phyloP scores from a whole-genome alignment of 345 rosid species.

The Gossypium ekmanianum region DNA sequence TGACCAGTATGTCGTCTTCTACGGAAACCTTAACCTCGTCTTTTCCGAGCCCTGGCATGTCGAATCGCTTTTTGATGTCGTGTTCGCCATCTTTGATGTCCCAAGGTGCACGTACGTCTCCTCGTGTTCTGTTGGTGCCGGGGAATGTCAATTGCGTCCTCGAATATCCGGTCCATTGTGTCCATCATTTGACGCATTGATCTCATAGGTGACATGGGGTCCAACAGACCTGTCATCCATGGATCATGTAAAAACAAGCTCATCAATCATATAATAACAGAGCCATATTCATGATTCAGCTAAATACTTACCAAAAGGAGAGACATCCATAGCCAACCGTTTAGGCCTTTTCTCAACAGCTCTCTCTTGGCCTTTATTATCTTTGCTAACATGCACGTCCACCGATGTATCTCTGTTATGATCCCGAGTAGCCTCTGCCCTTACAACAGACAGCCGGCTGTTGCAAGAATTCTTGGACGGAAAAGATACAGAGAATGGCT shows the following conservation, averaged over 20 bases:
- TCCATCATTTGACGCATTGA: conserved; percentile 77
- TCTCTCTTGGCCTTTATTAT: conserved; percentile 36
- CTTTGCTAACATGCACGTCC: conserved; percentile 48
- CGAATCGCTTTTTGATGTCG: conserved; percentile 77
- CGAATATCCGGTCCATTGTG: conserved; percentile 70
- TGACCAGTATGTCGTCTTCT: conserved; percentile 58
- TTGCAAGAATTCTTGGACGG: conserved; percentile 16
- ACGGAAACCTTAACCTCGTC: conserved; percentile 69
- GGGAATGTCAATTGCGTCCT: conserved; percentile 43
- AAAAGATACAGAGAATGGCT: conserved; percentile 30
- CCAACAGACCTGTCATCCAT: conserved; percentile 43
- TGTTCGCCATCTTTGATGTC: conserved; percentile 73
- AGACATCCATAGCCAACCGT: conserved; percentile 41
- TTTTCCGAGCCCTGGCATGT: conserved; percentile 79
- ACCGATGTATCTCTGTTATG: conserved; percentile 36
- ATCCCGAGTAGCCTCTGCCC: conserved; percentile 38
- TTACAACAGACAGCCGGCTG: conserved; percentile 22
- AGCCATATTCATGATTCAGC: background rate
- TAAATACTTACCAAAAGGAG: conserved; percentile 57
- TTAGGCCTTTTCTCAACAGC: conserved; percentile 46
- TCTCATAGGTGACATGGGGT: conserved; percentile 69
- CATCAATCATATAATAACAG: background rate
- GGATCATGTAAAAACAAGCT: background rate
- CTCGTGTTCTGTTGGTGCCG: conserved; percentile 28
- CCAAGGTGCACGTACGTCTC: conserved; percentile 64